A percentile compares a stretch with the other conserved stretches of the same genome.
phyloP scores from a whole-genome alignment of 1,284 basidiomycete genomes.

The Pseudozyma hubeiensis region DNA sequence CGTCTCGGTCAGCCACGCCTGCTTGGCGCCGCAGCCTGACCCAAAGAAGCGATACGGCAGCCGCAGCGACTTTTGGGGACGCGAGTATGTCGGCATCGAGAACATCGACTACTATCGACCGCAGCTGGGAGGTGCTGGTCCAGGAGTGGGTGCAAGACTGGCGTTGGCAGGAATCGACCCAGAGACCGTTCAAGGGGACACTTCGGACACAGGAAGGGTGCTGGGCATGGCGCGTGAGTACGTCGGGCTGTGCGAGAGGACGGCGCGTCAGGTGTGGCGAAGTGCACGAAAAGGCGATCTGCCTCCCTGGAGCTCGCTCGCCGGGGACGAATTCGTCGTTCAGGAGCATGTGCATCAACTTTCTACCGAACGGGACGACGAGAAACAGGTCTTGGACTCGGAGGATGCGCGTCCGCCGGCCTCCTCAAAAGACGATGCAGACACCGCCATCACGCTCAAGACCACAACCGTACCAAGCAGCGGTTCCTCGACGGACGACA shows the following conservation, averaged over 20 bases:
- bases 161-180: slow-evolving; percentile 40
- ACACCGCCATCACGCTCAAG: slow-evolving; percentile 26
- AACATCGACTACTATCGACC: slow-evolving; percentile 54
- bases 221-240: slow-evolving; percentile 49
- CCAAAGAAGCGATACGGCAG: slow-evolving; percentile 62
- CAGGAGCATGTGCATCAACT: slow-evolving; percentile 20
- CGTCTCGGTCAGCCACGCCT: slow-evolving; percentile 61
- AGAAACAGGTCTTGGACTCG: slow-evolving; percentile 20
- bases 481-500: slow-evolving; percentile 26
- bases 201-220: slow-evolving; percentile 29
- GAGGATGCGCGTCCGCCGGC: slow-evolving; percentile 32
- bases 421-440: slow-evolving; percentile 10
- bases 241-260: slow-evolving; percentile 37
- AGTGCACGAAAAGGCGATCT: slow-evolving; percentile 49
- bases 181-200: slow-evolving; percentile 19
- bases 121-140: slow-evolving; percentile 49
- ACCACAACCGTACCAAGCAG: slow-evolving; percentile 41
- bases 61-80: slow-evolving; percentile 56
- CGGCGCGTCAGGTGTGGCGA: slow-evolving; percentile 52
- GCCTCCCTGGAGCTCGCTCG: slow-evolving; percentile 53
- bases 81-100: slow-evolving; percentile 62
- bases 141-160: slow-evolving; percentile 39
- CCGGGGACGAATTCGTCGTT: slow-evolving; percentile 40
- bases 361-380: slow-evolving; percentile 20
- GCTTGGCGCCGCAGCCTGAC: slow-evolving; percentile 59